Evolutionary conservation across 139 green algal species (phyloP).

Genomic region (Tetradesmus obliquus): DNA sequence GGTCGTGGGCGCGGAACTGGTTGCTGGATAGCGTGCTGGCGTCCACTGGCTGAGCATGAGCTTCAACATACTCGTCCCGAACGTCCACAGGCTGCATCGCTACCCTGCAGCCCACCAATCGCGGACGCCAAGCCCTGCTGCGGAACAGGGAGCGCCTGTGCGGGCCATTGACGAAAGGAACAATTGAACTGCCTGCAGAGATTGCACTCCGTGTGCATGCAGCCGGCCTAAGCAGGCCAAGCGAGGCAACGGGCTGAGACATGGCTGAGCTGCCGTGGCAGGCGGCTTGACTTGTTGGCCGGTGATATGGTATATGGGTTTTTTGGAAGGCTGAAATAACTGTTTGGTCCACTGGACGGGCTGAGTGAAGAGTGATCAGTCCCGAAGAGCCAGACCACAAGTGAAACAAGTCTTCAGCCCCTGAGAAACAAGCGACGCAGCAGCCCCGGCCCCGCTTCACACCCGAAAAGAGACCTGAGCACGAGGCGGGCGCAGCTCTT

Average conservation of each 20-base stretch:
- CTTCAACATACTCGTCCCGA: neutral
- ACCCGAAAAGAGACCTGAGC: neutral
- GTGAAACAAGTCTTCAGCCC: neutral
- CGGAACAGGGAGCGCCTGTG: neutral
- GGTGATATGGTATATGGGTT: neutral
- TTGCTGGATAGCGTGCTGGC: neutral
- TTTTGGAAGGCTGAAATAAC: neutral
- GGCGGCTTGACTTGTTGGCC: neutral
- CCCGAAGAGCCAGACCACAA: neutral
- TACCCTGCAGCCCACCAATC: neutral
- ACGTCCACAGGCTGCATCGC: neutral
- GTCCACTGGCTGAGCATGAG: neutral
- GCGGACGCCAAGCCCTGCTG: neutral
- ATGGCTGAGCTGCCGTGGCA: neutral
- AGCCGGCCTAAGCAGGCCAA: neutral
- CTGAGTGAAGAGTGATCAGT: neutral
- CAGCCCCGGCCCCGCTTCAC: neutral
- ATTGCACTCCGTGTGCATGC: neutral
- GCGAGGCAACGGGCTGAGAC: neutral
- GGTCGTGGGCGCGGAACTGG: neutral
- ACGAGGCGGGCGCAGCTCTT: neutral
- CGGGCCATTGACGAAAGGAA: neutral
- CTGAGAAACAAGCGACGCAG: neutral
- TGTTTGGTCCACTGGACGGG: neutral
- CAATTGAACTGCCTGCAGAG: neutral